A percentile compares a stretch with the other conserved stretches of the same genome.
Evolutionary conservation across 208 protist species (phyloP).

Genomic region (Leishmania lainsoni): DNA sequence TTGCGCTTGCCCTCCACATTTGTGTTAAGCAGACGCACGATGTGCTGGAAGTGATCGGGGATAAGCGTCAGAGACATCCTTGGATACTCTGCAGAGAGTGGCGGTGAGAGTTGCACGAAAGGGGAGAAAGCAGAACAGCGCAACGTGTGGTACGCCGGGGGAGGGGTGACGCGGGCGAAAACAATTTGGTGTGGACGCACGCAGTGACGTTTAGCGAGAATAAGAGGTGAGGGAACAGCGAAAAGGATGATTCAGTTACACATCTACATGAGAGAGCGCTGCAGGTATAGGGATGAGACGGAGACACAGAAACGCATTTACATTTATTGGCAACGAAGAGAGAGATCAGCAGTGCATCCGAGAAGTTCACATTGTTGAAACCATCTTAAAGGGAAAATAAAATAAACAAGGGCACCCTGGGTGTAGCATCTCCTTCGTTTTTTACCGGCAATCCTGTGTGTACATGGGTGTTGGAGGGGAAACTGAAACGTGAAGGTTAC

Average conservation of each 20-base stretch:
- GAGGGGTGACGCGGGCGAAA: background rate
- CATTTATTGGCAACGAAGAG: background rate
- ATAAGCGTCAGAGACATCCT: constrained; percentile 55
- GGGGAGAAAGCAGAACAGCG: background rate
- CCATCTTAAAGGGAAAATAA: background rate
- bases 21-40: constrained; percentile 99
- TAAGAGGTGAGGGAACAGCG: background rate
- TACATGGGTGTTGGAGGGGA: background rate
- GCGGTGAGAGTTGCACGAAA: background rate
- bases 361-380: background rate
- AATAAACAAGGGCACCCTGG: background rate
- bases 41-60: constrained; percentile 98
- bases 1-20: constrained; percentile 99
- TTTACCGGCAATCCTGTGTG: background rate
- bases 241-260: background rate
- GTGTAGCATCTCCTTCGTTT: background rate
- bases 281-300: background rate
- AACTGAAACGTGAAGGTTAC: background rate
- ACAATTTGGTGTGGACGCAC: background rate
- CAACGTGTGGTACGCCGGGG: background rate
- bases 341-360: background rate
- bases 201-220: background rate
- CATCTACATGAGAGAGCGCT: background rate
- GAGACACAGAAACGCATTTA: background rate
- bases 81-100: constrained; percentile 10